Percentiles rank a stretch among this genome's conserved stretches.
Conservation (phyloP, 495 filamentous ascomycete species). For the Bryoglossum gracile region DNA sequence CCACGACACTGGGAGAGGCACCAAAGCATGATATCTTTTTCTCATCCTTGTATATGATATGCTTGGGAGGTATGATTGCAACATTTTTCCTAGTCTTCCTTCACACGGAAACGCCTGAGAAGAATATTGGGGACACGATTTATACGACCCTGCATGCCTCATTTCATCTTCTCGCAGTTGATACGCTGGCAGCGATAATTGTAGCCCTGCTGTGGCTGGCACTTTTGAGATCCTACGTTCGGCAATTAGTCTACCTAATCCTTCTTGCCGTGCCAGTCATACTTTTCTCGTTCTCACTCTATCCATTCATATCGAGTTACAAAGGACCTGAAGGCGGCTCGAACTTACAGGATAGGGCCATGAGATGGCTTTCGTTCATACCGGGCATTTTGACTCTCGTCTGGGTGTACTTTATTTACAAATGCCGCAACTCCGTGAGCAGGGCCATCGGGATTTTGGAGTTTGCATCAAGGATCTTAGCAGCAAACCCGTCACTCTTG, state of each 20-base stretch:
- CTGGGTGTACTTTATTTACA: conserved; percentile 77
- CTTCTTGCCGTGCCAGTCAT: conserved; percentile 79
- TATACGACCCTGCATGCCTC: conserved; percentile 83
- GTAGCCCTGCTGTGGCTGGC: conserved; percentile 90
- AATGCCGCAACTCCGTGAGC: conserved; percentile 67
- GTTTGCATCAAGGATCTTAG: conserved; percentile 80
- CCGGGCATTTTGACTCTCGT: conserved; percentile 65
- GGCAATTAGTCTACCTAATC: conserved; percentile 68
- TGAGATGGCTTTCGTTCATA: conserved; percentile 79
- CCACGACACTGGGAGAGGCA: conserved; percentile 20
- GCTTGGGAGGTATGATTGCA: conserved; percentile 71
- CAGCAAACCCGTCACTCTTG: conserved; percentile 77
- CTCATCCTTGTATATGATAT: conserved; percentile 84
- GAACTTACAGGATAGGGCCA: conserved; percentile 74
- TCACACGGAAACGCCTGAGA: conserved; percentile 65
- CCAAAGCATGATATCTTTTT: conserved; percentile 76
- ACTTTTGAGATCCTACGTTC: conserved; percentile 75
- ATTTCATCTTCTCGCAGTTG: conserved; percentile 79
- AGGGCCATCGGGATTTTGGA: conserved; percentile 83
- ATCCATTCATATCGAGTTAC: conserved; percentile 86
- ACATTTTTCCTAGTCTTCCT: conserved; percentile 83
- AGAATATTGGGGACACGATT: conserved; percentile 79
- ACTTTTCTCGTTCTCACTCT: conserved; percentile 79
- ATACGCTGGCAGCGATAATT: conserved; percentile 82
- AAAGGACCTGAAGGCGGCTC: conserved; percentile 60